phyloP scores from a whole-genome alignment of 1,284 basidiomycete species.

The Porogramme epimiltina region DNA sequence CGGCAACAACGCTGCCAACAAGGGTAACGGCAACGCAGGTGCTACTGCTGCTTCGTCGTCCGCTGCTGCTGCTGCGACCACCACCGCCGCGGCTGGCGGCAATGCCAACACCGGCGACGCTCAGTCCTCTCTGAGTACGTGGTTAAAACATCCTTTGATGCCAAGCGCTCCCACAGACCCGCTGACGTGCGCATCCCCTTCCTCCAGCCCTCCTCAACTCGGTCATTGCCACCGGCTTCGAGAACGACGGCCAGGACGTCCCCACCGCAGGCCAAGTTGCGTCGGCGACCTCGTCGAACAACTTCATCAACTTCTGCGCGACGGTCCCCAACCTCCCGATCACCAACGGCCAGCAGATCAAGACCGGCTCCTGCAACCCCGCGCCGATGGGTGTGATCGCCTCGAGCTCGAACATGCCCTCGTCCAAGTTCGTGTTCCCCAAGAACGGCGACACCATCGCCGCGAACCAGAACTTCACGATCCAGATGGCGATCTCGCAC shows the following conservation, averaged over 20 bases:
- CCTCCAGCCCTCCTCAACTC: conserved; percentile 51
- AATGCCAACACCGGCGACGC: conserved; percentile 16
- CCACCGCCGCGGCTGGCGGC: conserved; percentile 17
- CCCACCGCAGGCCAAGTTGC: conserved; percentile 47
- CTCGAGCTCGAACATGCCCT: conserved; percentile 46
- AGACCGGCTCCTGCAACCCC: conserved; percentile 32
- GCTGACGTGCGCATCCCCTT: background rate
- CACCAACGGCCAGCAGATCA: conserved; percentile 34
- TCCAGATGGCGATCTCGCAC: conserved; percentile 49
- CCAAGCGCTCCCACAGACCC: conserved; percentile 29
- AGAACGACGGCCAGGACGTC: conserved; percentile 49
- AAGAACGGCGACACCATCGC: conserved; percentile 44
- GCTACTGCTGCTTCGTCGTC: conserved; percentile 5
- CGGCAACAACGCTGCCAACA: conserved; percentile 13
- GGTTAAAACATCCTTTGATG: conserved; percentile 13
- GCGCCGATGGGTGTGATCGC: conserved; percentile 48
- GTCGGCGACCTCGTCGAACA: conserved; percentile 51
- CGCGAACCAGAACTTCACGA: conserved; percentile 49
- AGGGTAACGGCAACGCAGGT: background rate
- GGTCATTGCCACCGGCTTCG: conserved; percentile 54
- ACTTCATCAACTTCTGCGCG: conserved; percentile 56
- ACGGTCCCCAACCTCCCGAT: conserved; percentile 42
- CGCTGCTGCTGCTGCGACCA: conserved; percentile 15
- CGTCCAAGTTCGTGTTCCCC: conserved; percentile 50
- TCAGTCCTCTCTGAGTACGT: conserved; percentile 32